Conservation (phyloP, 2,329 filamentous ascomycete genomes). For the Pseudodiploospora longispora region DNA sequence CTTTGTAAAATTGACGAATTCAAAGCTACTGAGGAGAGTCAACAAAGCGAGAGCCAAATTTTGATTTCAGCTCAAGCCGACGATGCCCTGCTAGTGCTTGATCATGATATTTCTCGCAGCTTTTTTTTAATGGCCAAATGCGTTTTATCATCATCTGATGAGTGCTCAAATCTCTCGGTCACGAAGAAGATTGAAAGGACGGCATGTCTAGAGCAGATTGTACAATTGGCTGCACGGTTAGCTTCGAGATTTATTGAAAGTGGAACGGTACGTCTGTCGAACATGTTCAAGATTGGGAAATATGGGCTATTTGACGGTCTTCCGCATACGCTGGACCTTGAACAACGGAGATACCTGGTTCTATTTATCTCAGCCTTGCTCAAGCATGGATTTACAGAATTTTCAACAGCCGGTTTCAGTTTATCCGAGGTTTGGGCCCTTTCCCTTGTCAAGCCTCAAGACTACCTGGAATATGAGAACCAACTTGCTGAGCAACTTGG, state of each 20-base stretch:
- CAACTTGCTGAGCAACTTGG: conserved; percentile 40
- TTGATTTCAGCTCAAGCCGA: conserved; percentile 34
- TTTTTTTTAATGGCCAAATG: conserved; percentile 41
- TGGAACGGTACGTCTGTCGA: conserved; percentile 34
- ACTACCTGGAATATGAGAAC: conserved; percentile 39
- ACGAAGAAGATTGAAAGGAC: conserved; percentile 14
- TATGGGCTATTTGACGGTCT: conserved; percentile 41
- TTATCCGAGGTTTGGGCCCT: conserved; percentile 45
- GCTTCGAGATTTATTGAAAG: conserved; percentile 36
- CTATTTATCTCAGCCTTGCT: conserved; percentile 46
- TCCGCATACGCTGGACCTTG: conserved; percentile 30
- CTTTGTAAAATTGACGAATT: conserved; percentile 36
- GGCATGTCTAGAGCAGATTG: conserved; percentile 35
- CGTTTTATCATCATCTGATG: conserved; percentile 20
- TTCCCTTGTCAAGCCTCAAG: conserved; percentile 41
- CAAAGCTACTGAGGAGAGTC: conserved; percentile 28
- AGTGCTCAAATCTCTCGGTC: conserved; percentile 8
- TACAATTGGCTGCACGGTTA: conserved; percentile 38
- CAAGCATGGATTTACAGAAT: conserved; percentile 37
- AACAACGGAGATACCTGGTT: conserved; percentile 37
- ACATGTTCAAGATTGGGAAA: conserved; percentile 39
- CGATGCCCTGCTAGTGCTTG: conserved; percentile 39
- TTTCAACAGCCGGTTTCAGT: conserved; percentile 36
- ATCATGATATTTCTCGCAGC: conserved; percentile 37
- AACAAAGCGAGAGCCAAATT: conserved; percentile 29